Evolutionary conservation across 441 rosid genomes (phyloP).

Genomic region (Euphorbia celastroides): DNA sequence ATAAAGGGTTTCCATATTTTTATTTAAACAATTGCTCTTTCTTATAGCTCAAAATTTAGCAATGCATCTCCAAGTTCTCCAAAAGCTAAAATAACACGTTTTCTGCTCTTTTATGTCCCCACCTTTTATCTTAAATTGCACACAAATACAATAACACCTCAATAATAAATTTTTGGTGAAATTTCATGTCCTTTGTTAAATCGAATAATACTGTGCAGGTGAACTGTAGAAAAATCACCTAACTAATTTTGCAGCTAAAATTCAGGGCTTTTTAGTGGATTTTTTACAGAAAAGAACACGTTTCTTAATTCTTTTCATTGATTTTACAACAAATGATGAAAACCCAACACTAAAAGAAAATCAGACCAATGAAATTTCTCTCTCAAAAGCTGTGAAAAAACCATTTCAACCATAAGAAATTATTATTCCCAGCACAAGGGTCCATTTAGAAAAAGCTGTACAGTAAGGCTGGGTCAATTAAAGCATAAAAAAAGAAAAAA

Average conservation of each 20-base stretch:
- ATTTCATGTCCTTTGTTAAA: neutral
- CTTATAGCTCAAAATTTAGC: neutral
- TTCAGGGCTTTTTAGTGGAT: too few species aligned
- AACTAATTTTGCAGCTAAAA: too few species aligned
- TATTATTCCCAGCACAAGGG: conserved; percentile 7
- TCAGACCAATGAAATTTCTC: too few species aligned
- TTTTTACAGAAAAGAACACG: too few species aligned
- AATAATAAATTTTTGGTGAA: neutral
- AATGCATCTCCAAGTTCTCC: too few species aligned
- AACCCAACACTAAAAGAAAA: neutral
- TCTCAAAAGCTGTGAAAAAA: conserved; percentile 5
- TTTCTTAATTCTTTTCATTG: neutral
- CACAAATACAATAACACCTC: neutral
- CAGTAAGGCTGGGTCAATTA: conserved; percentile 10
- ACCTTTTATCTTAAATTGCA: neutral
- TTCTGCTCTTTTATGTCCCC: neutral
- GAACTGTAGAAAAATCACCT: too few species aligned
- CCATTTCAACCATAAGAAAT: neutral
- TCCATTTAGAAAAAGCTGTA: conserved; percentile 10
- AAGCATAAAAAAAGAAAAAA: neutral
- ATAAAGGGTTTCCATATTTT: neutral
- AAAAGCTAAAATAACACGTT: neutral
- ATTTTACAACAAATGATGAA: too few species aligned
- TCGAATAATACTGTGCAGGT: neutral
- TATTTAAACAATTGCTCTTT: neutral